Percentiles rank a stretch among this genome's conserved stretches.
Conservation (phyloP, 108 stramenopile species). For the Ochromonas danica region DNA sequence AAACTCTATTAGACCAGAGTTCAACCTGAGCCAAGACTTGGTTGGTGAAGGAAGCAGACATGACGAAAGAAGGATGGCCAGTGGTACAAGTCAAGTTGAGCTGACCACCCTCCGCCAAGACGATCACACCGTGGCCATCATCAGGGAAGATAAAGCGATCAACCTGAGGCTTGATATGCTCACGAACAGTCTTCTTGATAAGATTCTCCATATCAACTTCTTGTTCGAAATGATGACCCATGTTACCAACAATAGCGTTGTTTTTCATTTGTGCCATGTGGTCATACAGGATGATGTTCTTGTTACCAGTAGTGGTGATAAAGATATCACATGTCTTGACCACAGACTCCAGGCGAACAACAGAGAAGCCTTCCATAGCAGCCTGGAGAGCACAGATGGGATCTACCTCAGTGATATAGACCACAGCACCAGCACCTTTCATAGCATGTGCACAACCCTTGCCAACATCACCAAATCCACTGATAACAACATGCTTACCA, state of each 20-base stretch:
- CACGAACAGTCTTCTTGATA: constrained; percentile 73
- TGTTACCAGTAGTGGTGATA: constrained; percentile 99
- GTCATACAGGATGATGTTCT: constrained; percentile 92
- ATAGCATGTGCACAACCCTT: constrained; percentile 99
- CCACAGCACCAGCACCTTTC: constrained; percentile 94
- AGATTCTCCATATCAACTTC: constrained; percentile 99
- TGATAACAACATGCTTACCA: constrained; percentile 94
- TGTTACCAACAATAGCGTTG: constrained; percentile 99
- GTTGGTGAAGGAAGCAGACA: constrained; percentile 99
- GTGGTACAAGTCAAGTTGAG: constrained; percentile 99
- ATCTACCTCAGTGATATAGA: constrained; percentile 97
- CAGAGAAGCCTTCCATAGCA: constrained; percentile 98
- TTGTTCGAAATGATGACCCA: constrained; percentile 99
- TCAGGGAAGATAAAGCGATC: constrained; percentile 93
- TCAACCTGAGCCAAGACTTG: constrained; percentile 98
- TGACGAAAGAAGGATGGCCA: constrained; percentile 99
- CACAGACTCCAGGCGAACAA: constrained; percentile 81
- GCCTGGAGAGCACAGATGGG: constrained; percentile 99
- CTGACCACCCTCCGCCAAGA: constrained; percentile 98
- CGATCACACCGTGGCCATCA: constrained; percentile 83
- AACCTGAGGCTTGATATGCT: constrained; percentile 99
- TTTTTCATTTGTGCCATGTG: constrained; percentile 99
- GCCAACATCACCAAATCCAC: constrained; percentile 99
- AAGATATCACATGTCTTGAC: constrained; percentile 85
- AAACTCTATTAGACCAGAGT: constrained; percentile 88